Percentiles rank a stretch among this genome's conserved stretches.
phyloP scores from a whole-genome alignment of 2,329 filamentous ascomycete species.

The Beauveria asiatica region DNA sequence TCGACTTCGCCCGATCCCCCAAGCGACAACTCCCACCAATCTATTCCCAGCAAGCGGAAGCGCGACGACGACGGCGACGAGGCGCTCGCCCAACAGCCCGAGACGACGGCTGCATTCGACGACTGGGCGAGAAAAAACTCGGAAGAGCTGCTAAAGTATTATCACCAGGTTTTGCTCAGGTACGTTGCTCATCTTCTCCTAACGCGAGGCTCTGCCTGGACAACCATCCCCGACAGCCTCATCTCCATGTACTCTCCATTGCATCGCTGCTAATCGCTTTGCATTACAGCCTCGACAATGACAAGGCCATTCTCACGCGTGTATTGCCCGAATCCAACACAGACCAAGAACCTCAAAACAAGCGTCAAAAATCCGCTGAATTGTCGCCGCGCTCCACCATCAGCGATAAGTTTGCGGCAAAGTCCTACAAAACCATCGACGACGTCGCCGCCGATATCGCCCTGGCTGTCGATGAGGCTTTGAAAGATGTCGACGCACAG shows the following conservation, averaged over 20 bases:
- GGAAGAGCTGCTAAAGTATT: slow-evolving; percentile 30
- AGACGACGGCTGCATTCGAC: slow-evolving; percentile 17
- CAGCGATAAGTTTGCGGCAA: slow-evolving; percentile 43
- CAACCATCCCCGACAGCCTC: neutral
- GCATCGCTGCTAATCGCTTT: slow-evolving; percentile 21
- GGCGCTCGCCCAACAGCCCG: slow-evolving; percentile 18
- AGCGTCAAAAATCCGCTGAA: slow-evolving; percentile 51
- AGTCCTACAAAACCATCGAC: slow-evolving; percentile 52
- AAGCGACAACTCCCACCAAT: slow-evolving; percentile 21
- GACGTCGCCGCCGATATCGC: slow-evolving; percentile 54
- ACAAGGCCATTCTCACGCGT: slow-evolving; percentile 46
- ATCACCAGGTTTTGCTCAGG: slow-evolving; percentile 30
- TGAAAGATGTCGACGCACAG: slow-evolving; percentile 36
- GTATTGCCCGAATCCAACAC: slow-evolving; percentile 36
- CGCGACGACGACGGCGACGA: slow-evolving; percentile 41
- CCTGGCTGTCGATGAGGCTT: slow-evolving; percentile 36
- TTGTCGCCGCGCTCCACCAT: slow-evolving; percentile 34
- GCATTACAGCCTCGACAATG: slow-evolving; percentile 42
- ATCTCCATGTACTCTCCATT: neutral
- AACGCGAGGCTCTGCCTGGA: neutral
- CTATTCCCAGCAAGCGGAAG: slow-evolving; percentile 46
- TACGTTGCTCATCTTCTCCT: slow-evolving; percentile 18
- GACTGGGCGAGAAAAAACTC: slow-evolving; percentile 21
- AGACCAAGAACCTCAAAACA: slow-evolving; percentile 45
- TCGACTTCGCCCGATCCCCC: slow-evolving; percentile 22